Base-by-base conservation (phyloP, 2,329 filamentous ascomycete species). In the Ophiosphaerella narmari region DNA sequence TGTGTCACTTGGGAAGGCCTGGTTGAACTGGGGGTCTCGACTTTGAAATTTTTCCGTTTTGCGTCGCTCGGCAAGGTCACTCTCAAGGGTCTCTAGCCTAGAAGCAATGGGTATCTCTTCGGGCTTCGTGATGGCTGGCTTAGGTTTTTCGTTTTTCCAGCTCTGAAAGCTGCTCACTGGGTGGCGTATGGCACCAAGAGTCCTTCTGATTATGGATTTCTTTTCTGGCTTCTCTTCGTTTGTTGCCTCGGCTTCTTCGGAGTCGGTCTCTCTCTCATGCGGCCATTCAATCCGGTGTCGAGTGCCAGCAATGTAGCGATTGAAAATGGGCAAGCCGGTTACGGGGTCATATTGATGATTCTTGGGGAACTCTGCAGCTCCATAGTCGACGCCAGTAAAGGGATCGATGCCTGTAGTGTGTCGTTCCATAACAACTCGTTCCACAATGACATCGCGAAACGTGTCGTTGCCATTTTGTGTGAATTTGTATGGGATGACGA, bases 401-500 rank as follows among this genome's bases (percentile, higher is more conserved):
- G 67, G 67, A 29, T 70, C 65, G 23, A 65, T 57, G 49, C 70
- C 63, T 18, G 62, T 62, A 24, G 64, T 66, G 52, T 70, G 65
- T 42, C 62, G 62, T 52, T 70, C 60, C 61, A 73, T 55, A 39
- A 55, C 26, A 21, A 73, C 42, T 5, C 63, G 59, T 40, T 74
- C 70, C 31, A 73, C 67, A 24, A 74, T 55, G 44, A 72, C 68
- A 70, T 97, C 92, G 71, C 94, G 84, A 40, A 44, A 41, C 6
- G 37, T 23, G 8, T 77, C 74, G 13, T 84, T 80, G 70, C 94
- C 84, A 42, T 52, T 46, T 23, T 51, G 47, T 7, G 50, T 54
- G 13, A 79, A 78, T 46, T 95, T 59, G 45, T 65, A 78, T 18
- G 90, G 86, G 67, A 90, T 85, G 41, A 97, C 90, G 31, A 97